Percentiles rank a stretch among this genome's conserved stretches.
These are phyloP conservation scores for Kwoniella sp. DNA, from an alignment of 768 basidiomycete species.

Conservation along the genomic window DNA sequence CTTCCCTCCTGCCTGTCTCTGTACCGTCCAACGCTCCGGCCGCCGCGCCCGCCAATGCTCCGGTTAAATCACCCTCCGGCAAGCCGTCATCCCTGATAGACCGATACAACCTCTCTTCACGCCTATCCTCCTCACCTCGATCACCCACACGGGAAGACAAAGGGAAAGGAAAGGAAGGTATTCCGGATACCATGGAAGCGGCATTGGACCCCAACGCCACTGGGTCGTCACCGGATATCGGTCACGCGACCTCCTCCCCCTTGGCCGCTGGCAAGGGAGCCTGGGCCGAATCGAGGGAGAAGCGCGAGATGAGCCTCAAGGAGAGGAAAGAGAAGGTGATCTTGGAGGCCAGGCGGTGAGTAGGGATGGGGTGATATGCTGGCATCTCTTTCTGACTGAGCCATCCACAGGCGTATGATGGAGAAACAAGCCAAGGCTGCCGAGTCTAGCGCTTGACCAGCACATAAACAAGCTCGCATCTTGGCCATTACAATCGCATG, in stretches of 20 bases:
- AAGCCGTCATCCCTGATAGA: slow-evolving; percentile 38
- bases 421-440: slow-evolving; percentile 26
- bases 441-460: too few species aligned
- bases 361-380: slow-evolving; percentile 1
- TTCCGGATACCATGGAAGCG: too few species aligned
- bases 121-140: not conserved
- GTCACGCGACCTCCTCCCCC: too few species aligned
- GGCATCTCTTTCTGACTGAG: not conserved
- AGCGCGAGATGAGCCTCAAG: slow-evolving; percentile 38
- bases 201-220: too few species aligned
- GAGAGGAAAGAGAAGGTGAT: slow-evolving; percentile 49
- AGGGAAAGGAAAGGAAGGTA: slow-evolving; percentile 32
- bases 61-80: not conserved
- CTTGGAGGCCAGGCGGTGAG: slow-evolving; percentile 47
- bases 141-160: slow-evolving; percentile 19
- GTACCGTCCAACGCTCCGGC: slow-evolving; percentile 18
- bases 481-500: too few species aligned
- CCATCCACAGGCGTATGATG: slow-evolving; percentile 25
- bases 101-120: slow-evolving; percentile 32
- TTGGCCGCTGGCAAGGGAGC: slow-evolving; percentile 20
- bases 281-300: slow-evolving; percentile 44
- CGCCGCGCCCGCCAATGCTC: not conserved
- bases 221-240: too few species aligned
- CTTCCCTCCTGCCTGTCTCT: slow-evolving; percentile 34
- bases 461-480: too few species aligned